A percentile compares a stretch with the other conserved stretches of the same genome.
phyloP scores from a whole-genome alignment of 2,329 filamentous ascomycete species.

The Claviceps pusilla region DNA sequence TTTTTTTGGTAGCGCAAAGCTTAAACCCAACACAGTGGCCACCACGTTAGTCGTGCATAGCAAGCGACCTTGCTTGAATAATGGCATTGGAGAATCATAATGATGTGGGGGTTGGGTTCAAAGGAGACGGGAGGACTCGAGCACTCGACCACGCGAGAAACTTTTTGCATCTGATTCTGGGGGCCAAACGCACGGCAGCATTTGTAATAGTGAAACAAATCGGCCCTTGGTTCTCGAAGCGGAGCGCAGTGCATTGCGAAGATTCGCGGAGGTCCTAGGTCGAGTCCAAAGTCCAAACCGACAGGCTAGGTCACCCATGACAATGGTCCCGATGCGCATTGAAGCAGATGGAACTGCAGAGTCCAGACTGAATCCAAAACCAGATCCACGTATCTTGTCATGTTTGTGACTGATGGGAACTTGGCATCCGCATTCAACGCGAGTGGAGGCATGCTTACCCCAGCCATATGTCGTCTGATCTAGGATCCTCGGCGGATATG shows the following conservation, averaged over 20 bases:
- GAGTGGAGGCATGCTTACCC: too few species aligned
- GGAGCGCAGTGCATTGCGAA: background rate
- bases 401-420: background rate
- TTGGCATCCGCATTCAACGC: background rate
- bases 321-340: background rate
- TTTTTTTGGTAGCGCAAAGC: background rate
- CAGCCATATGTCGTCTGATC: background rate
- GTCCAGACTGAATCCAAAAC: background rate
- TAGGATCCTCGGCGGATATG: too few species aligned
- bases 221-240: background rate
- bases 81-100: background rate
- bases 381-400: background rate
- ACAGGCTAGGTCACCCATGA: background rate
- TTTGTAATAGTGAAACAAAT: background rate
- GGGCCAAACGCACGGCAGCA: background rate
- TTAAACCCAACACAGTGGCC: background rate
- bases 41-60: background rate
- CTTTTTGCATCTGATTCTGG: background rate
- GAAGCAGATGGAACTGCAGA: background rate
- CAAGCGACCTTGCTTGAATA: too few species aligned
- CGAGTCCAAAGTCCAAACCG: background rate
- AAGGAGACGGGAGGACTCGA: background rate
- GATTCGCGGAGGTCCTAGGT: background rate
- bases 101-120: background rate
- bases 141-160: background rate